Evolutionary conservation across 352 stramenopile species (phyloP).

Genomic region (Peronospora tabacina): DNA sequence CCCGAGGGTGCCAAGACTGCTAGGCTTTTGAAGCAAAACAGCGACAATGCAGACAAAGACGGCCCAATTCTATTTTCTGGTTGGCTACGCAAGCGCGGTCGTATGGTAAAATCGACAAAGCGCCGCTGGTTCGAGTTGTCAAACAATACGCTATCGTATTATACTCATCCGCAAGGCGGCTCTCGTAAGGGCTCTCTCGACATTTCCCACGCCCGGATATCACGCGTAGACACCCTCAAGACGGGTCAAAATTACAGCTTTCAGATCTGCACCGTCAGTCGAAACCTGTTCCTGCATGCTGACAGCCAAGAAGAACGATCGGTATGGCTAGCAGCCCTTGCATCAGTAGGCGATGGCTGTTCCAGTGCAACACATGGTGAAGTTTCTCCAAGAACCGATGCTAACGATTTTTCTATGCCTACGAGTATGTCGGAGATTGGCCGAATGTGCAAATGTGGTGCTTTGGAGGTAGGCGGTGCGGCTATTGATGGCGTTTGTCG

Average conservation of each 20-base stretch:
- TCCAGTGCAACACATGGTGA: conserved; percentile 12
- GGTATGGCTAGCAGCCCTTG: conserved; percentile 68
- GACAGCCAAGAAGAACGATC: conserved; percentile 81
- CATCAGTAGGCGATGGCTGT: conserved; percentile 44
- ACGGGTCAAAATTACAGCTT: conserved; percentile 80
- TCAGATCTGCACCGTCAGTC: conserved; percentile 46
- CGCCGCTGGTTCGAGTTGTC: conserved; percentile 81
- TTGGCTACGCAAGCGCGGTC: conserved; percentile 78
- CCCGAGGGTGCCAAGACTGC: conserved; percentile 44
- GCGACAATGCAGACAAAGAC: conserved; percentile 40
- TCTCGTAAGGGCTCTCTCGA: conserved; percentile 70
- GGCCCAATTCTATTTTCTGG: conserved; percentile 60
- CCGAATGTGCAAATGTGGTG: conserved; percentile 53
- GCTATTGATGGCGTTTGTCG: conserved; percentile 46
- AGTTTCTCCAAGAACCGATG: conserved; percentile 15
- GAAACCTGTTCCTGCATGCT: conserved; percentile 67
- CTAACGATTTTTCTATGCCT: conserved; percentile 24
- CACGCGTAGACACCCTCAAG: conserved; percentile 68
- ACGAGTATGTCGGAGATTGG: conserved; percentile 34
- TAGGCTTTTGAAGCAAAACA: conserved; percentile 52
- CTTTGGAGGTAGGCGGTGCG: conserved; percentile 18
- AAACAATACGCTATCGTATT: conserved; percentile 63
- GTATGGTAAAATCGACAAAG: conserved; percentile 83
- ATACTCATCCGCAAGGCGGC: conserved; percentile 59
- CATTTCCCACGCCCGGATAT: conserved; percentile 46